Evolutionary conservation across 2,329 filamentous ascomycete genomes (phyloP).

Genomic region (Diaporthe citri): DNA sequence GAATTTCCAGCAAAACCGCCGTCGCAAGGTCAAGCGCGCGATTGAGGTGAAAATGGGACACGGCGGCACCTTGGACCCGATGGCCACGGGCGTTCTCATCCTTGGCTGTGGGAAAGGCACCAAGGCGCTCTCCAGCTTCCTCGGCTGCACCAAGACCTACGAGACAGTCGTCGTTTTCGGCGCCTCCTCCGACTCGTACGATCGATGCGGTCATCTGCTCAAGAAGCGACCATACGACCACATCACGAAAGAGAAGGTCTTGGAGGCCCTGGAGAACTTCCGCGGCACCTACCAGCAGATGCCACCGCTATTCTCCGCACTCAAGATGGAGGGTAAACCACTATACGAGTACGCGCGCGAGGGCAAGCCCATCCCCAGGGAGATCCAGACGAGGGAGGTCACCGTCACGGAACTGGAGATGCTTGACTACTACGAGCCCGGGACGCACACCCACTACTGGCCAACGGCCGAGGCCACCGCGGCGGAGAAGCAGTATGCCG

Average conservation of each 20-base stretch:
- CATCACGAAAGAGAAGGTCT: conserved; percentile 82
- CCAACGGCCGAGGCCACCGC: conserved; percentile 82
- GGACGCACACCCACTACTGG: conserved; percentile 82
- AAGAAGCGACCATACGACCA: conserved; percentile 81
- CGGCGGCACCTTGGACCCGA: conserved; percentile 93
- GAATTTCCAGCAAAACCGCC: conserved; percentile 70
- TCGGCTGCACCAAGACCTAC: conserved; percentile 93
- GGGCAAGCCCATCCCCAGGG: conserved; percentile 85
- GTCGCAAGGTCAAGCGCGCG: conserved; percentile 67
- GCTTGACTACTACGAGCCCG: conserved; percentile 86
- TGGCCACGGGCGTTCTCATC: conserved; percentile 93
- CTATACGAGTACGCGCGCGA: conserved; percentile 96
- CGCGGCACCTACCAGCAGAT: conserved; percentile 88
- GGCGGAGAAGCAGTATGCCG: conserved; percentile 81
- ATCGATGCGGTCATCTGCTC: conserved; percentile 86
- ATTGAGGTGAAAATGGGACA: conserved; percentile 93
- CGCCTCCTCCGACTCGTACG: conserved; percentile 92
- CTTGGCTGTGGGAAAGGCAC: conserved; percentile 89
- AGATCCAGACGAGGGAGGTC: conserved; percentile 85
- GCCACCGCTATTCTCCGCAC: conserved; percentile 91
- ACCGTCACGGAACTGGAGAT: conserved; percentile 83
- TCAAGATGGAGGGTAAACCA: conserved; percentile 93
- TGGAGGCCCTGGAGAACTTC: conserved; percentile 81
- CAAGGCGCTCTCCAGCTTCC: conserved; percentile 82
- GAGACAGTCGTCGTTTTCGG: conserved; percentile 92